These are phyloP conservation scores for Physcomitrellopsis africana DNA, from an alignment of 225 moss, liverwort and hornwort genomes.

Conservation along the genomic window DNA sequence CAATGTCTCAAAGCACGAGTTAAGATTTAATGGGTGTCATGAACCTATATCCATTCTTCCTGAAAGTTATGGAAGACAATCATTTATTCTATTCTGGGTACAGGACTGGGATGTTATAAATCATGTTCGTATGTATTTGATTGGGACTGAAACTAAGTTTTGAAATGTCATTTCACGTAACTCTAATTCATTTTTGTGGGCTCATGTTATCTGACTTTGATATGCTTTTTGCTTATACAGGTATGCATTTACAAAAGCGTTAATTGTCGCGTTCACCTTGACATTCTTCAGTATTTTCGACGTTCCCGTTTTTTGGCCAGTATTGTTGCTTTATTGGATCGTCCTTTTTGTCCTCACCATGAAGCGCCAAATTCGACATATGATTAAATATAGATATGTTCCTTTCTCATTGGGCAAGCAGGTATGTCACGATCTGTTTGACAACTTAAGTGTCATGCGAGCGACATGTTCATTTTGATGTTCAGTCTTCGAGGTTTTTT, in stretches of 20 bases:
- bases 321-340: slow-evolving; percentile 95
- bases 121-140: no score
- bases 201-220: slow-evolving; percentile 16
- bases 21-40: no score
- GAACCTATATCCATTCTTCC: no score
- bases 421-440: slow-evolving; percentile 43
- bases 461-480: no score
- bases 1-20: no score
- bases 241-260: slow-evolving; percentile 97
- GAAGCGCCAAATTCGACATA: slow-evolving; percentile 99
- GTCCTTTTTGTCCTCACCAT: slow-evolving; percentile 96
- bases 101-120: no score
- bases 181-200: neutral
- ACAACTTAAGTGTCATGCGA: neutral
- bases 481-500: neutral
- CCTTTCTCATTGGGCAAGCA: slow-evolving; percentile 99
- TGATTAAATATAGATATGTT: slow-evolving; percentile 98
- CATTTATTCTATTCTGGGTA: no score
- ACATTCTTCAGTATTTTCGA: slow-evolving; percentile 99
- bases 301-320: slow-evolving; percentile 99
- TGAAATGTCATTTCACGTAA: neutral
- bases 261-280: slow-evolving; percentile 89
- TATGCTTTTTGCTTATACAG: slow-evolving; percentile 55
- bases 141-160: no score
- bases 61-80: no score